These are phyloP conservation scores for Digitaria exilis DNA, from an alignment of 202 grass and related monocot genomes.

Conservation along the genomic window DNA sequence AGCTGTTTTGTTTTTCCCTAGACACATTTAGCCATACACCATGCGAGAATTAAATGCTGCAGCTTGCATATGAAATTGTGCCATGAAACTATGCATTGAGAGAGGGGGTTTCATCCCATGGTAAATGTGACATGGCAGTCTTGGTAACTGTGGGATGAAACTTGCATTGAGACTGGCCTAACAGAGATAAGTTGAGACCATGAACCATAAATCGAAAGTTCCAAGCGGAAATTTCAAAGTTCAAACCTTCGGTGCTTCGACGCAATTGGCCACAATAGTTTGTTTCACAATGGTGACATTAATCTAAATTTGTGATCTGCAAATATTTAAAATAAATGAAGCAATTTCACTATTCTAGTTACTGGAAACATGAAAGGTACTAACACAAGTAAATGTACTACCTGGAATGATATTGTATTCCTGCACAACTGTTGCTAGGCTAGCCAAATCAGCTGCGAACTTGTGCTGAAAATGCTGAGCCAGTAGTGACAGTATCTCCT, in stretches of 20 bases:
- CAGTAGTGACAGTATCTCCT: neutral
- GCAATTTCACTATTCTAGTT: neutral
- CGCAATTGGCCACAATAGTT: neutral
- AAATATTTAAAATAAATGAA: neutral
- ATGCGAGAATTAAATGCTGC: too few species aligned
- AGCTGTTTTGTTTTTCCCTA: too few species aligned
- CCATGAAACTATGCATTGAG: too few species aligned
- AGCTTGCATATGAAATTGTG: too few species aligned
- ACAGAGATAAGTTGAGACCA: neutral
- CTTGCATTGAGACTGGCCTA: too few species aligned
- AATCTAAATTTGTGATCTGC: neutral
- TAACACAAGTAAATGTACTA: neutral
- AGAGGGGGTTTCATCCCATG: too few species aligned
- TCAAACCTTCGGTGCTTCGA: neutral
- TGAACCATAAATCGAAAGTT: neutral
- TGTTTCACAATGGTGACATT: neutral
- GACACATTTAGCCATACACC: too few species aligned
- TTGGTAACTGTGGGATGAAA: too few species aligned
- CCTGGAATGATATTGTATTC: neutral
- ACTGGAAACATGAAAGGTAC: neutral
- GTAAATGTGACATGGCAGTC: too few species aligned
- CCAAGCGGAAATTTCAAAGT: neutral
- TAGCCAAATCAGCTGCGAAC: neutral
- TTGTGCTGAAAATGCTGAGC: neutral
- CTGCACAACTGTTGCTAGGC: neutral